A percentile compares a stretch with the other conserved stretches of the same genome.
phyloP scores from a whole-genome alignment of 495 filamentous ascomycete genomes.

The Cryomyces antarcticus region DNA sequence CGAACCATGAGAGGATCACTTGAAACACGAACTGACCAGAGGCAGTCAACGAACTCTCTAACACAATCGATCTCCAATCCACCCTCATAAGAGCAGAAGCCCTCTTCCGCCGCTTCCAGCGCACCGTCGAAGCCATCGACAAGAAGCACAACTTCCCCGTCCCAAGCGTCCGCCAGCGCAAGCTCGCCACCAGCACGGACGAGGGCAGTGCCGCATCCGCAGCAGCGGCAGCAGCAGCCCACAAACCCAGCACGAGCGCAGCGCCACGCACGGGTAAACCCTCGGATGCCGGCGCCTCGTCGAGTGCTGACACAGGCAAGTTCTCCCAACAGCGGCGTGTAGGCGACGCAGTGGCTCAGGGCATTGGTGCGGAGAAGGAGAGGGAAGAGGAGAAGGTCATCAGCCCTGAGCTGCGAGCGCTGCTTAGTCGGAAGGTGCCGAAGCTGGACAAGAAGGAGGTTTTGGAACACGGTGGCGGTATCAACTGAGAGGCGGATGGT shows the following conservation, averaged over 20 bases:
- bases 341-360: slow-evolving; percentile 17
- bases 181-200: slow-evolving; percentile 3
- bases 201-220: not conserved
- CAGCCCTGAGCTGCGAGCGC: slow-evolving; percentile 53
- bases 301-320: slow-evolving; percentile 1
- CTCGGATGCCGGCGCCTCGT: not conserved
- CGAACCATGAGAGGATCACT: not conserved
- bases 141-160: slow-evolving; percentile 66
- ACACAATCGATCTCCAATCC: slow-evolving; percentile 71
- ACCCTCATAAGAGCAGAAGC: slow-evolving; percentile 74
- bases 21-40: not conserved
- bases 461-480: slow-evolving; percentile 17
- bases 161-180: slow-evolving; percentile 33
- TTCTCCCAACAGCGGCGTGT: slow-evolving; percentile 4
- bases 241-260: not conserved
- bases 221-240: not conserved
- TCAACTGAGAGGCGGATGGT: slow-evolving; percentile 1
- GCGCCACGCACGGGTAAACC: not conserved
- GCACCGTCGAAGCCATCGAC: slow-evolving; percentile 72
- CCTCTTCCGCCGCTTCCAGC: slow-evolving; percentile 71
- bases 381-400: slow-evolving; percentile 36
- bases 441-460: slow-evolving; percentile 34
- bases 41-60: slow-evolving; percentile 79
- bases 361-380: slow-evolving; percentile 16
- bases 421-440: slow-evolving; percentile 56